phyloP scores from a whole-genome alignment of 2,329 filamentous ascomycete genomes.

The Cercospora sesami region DNA sequence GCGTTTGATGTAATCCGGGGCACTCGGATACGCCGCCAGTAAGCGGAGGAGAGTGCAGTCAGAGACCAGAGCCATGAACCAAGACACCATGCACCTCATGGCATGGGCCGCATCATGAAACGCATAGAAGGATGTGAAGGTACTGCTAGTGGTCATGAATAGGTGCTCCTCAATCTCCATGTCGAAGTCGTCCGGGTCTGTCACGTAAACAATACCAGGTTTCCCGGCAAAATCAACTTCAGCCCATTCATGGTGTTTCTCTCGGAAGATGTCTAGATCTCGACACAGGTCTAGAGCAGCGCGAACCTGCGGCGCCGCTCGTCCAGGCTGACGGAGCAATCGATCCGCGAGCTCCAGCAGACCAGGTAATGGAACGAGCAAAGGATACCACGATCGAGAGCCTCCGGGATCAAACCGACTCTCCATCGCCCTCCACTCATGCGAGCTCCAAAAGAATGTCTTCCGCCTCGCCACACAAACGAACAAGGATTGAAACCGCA shows the following conservation, averaged over 20 bases:
- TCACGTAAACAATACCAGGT: conserved; percentile 10
- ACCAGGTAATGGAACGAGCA: conserved; percentile 16
- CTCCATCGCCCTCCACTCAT: conserved; percentile 14
- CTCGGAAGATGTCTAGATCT: conserved; percentile 9
- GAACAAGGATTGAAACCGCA: conserved; percentile 18
- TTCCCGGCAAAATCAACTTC: conserved; percentile 16
- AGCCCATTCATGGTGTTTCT: conserved; percentile 15
- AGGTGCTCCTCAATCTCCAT: conserved; percentile 22
- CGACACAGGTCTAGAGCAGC: conserved; percentile 6
- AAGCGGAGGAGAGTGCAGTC: conserved; percentile 20
- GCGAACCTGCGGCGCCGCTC: not conserved
- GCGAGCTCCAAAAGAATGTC: conserved; percentile 15
- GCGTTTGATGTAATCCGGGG: conserved; percentile 1
- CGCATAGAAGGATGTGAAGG: conserved; percentile 18
- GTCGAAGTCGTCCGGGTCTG: conserved; percentile 16
- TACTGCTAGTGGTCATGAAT: conserved; percentile 19
- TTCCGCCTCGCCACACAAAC: conserved; percentile 16
- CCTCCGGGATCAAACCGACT: conserved; percentile 12
- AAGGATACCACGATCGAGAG: conserved; percentile 16
- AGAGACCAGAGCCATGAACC: conserved; percentile 15
- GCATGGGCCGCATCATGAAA: conserved; percentile 17
- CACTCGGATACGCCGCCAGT: conserved; percentile 8
- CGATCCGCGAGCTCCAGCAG: conserved; percentile 13
- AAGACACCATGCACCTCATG: conserved; percentile 14
- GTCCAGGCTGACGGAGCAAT: conserved; percentile 1